Evolutionary conservation across 345 rosid species (phyloP).

Genomic region (Eucalyptus pauciflora): DNA sequence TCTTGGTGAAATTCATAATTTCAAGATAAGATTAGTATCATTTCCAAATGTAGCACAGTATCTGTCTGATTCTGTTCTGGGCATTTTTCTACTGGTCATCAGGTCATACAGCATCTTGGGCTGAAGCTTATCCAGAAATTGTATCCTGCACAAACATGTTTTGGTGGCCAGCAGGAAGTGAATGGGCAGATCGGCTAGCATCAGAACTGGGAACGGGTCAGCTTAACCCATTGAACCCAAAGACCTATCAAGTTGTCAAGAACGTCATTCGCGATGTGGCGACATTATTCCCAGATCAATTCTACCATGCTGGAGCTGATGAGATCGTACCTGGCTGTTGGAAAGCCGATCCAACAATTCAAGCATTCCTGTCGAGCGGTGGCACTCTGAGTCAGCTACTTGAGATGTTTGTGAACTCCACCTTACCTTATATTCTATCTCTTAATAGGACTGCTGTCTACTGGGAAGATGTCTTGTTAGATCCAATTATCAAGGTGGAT

Average conservation of each 20-base stretch:
- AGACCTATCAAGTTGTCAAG: slow-evolving; percentile 56
- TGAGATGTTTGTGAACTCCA: slow-evolving; percentile 40
- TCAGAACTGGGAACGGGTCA: slow-evolving; percentile 87
- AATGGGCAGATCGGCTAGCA: slow-evolving; percentile 54
- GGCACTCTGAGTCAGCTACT: slow-evolving; percentile 65
- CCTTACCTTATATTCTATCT: slow-evolving; percentile 54
- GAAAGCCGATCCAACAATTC: slow-evolving; percentile 56
- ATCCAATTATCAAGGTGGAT: slow-evolving; percentile 28
- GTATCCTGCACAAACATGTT: slow-evolving; percentile 75
- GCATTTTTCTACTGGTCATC: neutral
- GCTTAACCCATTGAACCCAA: slow-evolving; percentile 63
- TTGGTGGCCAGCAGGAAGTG: slow-evolving; percentile 58
- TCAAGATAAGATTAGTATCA: neutral
- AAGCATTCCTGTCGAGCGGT: slow-evolving; percentile 38
- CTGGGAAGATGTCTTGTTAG: slow-evolving; percentile 77
- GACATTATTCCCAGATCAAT: slow-evolving; percentile 54
- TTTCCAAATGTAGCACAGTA: neutral
- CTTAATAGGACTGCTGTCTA: slow-evolving; percentile 58
- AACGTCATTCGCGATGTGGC: slow-evolving; percentile 39
- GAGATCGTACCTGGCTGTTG: slow-evolving; percentile 72
- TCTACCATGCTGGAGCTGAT: slow-evolving; percentile 72
- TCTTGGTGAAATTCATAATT: neutral
- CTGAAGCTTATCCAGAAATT: slow-evolving; percentile 69
- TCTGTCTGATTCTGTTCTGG: neutral
- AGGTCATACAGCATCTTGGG: slow-evolving; percentile 88